Conservation (phyloP, 73 alveolate genomes). For the Paramecium biaurelia region DNA sequence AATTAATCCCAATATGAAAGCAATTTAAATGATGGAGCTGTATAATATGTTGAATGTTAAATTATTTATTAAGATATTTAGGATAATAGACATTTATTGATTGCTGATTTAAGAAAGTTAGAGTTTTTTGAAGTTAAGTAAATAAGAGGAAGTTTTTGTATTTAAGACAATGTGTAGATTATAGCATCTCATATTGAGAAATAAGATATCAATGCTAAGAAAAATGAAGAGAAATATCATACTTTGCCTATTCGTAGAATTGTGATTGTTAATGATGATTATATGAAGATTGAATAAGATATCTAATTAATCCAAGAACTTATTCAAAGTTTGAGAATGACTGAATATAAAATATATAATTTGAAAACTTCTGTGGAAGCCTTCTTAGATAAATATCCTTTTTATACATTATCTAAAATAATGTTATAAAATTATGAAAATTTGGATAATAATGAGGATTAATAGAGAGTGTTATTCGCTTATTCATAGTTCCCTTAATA, state of each 20-base stretch:
- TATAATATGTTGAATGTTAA: conserved; percentile 22
- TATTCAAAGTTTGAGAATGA: background rate
- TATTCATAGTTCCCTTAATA: conserved; percentile 4
- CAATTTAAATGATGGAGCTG: background rate
- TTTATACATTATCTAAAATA: background rate
- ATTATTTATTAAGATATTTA: background rate
- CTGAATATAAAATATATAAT: background rate
- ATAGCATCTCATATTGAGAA: background rate
- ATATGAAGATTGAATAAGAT: background rate
- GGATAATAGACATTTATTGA: background rate
- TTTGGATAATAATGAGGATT: background rate
- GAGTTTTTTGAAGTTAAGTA: background rate
- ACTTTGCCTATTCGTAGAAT: background rate
- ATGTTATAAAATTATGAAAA: background rate
- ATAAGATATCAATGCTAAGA: background rate
- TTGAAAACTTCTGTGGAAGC: background rate
- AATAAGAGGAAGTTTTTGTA: background rate
- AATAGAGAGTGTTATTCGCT: background rate
- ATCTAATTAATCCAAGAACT: background rate
- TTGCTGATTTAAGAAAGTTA: background rate
- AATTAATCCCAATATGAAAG: background rate
- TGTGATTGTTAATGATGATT: background rate
- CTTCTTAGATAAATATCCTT: background rate
- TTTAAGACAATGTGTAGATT: background rate
- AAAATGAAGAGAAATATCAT: conserved; percentile 28